A percentile compares a stretch with the other conserved stretches of the same genome.
Conservation (phyloP, 768 basidiomycete species). For the Panaeolus cyanescens region DNA sequence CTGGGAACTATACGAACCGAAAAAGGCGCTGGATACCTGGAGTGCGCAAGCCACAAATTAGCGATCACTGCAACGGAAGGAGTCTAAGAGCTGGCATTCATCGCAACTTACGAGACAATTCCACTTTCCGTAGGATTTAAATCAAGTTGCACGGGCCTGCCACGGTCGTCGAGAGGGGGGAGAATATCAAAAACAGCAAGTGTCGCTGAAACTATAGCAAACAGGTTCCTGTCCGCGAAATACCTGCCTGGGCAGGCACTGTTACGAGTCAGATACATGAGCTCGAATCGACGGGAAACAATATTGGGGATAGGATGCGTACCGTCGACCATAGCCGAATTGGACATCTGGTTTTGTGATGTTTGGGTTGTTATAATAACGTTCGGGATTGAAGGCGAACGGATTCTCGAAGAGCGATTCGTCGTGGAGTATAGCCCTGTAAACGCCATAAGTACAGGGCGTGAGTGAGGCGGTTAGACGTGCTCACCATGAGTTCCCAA, state of each 20-base stretch:
- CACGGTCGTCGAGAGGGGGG: conserved; percentile 21
- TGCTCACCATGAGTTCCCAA: conserved; percentile 49
- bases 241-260: conserved; percentile 44
- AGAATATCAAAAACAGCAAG: conserved; percentile 24
- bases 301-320: background rate
- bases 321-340: conserved; percentile 29
- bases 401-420: conserved; percentile 49
- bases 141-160: conserved; percentile 12
- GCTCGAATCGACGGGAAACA: background rate
- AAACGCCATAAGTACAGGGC: background rate
- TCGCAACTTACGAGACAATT: background rate
- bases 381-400: conserved; percentile 46
- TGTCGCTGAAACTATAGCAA: conserved; percentile 19
- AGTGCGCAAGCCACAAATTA: background rate
- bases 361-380: conserved; percentile 13
- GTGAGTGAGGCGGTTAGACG: no score
- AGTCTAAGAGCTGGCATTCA: background rate
- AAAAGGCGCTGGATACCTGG: background rate
- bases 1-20: background rate
- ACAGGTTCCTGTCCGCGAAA: conserved; percentile 42
- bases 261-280: background rate
- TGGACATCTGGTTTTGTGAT: background rate
- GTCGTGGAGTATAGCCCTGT: conserved; percentile 59
- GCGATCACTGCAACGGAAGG: background rate
- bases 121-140: background rate